Percentiles rank a stretch among this genome's conserved stretches.
These are phyloP conservation scores for Nitzschia sp. DNA, from an alignment of 108 stramenopile species.

Conservation along the genomic window DNA sequence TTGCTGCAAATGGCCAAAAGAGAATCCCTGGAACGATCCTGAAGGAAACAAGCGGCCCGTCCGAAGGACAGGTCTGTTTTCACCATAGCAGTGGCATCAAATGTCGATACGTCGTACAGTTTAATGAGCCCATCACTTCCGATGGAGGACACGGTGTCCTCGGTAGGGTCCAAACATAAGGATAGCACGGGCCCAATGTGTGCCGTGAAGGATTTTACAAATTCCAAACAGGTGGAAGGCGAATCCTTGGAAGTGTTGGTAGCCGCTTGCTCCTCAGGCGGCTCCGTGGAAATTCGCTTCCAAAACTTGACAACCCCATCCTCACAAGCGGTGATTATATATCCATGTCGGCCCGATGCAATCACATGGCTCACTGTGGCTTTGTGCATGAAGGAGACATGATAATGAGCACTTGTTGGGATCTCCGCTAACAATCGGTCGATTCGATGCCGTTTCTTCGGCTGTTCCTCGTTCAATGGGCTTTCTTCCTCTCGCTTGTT, in stretches of 20 bases:
- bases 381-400: slow-evolving; percentile 93
- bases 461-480: neutral
- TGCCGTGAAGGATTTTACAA: slow-evolving; percentile 96
- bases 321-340: slow-evolving; percentile 82
- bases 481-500: neutral
- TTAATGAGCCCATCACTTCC: slow-evolving; percentile 89
- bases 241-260: neutral
- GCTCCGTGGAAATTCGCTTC: slow-evolving; percentile 77
- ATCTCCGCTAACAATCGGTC: slow-evolving; percentile 33
- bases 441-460: slow-evolving; percentile 9
- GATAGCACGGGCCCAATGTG: slow-evolving; percentile 78
- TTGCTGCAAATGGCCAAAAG: slow-evolving; percentile 35
- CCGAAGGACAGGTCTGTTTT: slow-evolving; percentile 33
- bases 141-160: slow-evolving; percentile 83
- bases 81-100: slow-evolving; percentile 56
- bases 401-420: slow-evolving; percentile 69
- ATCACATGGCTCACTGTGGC: slow-evolving; percentile 79
- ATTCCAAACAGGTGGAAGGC: slow-evolving; percentile 81
- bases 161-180: slow-evolving; percentile 56
- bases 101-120: slow-evolving; percentile 94
- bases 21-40: slow-evolving; percentile 31
- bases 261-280: neutral
- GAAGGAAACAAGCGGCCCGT: slow-evolving; percentile 49
- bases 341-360: slow-evolving; percentile 75
- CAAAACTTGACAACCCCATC: slow-evolving; percentile 99